A percentile compares a stretch with the other conserved stretches of the same genome.
These are phyloP conservation scores for Kuraishia hungarica DNA, from an alignment of 805 yeast genomes.

Conservation along the genomic window DNA sequence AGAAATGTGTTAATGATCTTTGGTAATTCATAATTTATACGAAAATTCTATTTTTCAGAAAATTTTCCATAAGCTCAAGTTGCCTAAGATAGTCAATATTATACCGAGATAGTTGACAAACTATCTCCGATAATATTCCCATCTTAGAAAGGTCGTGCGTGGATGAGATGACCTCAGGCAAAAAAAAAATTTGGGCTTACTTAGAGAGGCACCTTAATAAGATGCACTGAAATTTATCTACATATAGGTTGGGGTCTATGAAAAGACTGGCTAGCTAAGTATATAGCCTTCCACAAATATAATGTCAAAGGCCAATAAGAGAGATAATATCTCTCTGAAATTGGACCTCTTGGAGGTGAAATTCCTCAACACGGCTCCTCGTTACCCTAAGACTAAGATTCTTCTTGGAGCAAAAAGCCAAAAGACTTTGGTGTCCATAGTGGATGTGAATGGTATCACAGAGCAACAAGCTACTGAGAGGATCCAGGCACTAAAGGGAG, in stretches of 20 bases:
- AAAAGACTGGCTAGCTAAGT: no score
- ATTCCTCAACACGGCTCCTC: constrained; percentile 31
- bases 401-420: constrained; percentile 35
- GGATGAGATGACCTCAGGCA: background rate
- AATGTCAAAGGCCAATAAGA: constrained; percentile 9
- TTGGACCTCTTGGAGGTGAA: constrained; percentile 49
- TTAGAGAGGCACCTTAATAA: background rate
- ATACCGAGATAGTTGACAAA: background rate
- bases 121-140: background rate
- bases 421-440: constrained; percentile 24
- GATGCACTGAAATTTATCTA: background rate
- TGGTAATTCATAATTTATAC: no score
- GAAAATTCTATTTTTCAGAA: background rate
- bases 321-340: constrained; percentile 39
- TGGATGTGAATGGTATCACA: constrained; percentile 25
- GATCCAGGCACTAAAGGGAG: constrained; percentile 35
- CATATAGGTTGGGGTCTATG: background rate
- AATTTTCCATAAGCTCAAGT: background rate
- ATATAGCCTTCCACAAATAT: background rate
- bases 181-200: background rate
- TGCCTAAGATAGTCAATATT: background rate
- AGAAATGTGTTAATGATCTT: no score
- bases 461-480: constrained; percentile 33
- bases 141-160: background rate
- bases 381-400: constrained; percentile 41